Evolutionary conservation across 2,329 filamentous ascomycete species (phyloP), one percentile per base, ranked within the genome.

Genomic region (Arthrinium phaeospermum): DNA sequence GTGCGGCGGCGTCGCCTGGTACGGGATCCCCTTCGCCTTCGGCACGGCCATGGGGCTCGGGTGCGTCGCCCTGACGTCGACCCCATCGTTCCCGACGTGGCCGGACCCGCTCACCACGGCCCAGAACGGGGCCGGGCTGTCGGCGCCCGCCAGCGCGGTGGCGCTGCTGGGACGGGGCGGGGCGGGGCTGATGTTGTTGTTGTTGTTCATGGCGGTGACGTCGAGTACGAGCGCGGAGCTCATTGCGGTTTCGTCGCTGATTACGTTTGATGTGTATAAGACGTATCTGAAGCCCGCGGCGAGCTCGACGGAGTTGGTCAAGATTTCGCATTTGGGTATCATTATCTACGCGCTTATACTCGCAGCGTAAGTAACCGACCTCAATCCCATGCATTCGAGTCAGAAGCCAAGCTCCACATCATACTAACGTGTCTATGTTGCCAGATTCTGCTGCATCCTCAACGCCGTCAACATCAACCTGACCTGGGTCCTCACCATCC

Each of bases 151-250:
- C 4, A 76, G 75, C 12, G 80, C 81, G 13, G 78, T 81, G 51
- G 80, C 82, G 0, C 75, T 85, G 7, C 76, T 84, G 1, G 81
- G 82, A 0, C 79, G 75, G 47, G 79, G 79, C n/a, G 82, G 81
- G 1, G 79, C 81, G 0, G 79, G 77, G 1, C 75, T 81, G 14
- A 75, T 83, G 75, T 76, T 83, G 16, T 75, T 86, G 5, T 79
- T 85, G 22, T 79, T 86, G 0, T 86, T 86, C 79, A 86, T 86
- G 85, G 84, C 84, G 5, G 83, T 85, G 7, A 86, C 85, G 0
- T 81, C 79, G 5, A 82, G 82, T 0, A 85, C 85, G 64, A 83
- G 74, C 2, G 83, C 85, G 0, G 84, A 86, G 71, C 79, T 86
- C 6, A 85, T 86, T 22, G 84, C 80, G 4, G 80, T 82, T 4